Evolutionary conservation across 2,329 filamentous ascomycete species (phyloP), one percentile per base, ranked within the genome.

Genomic region (Ilyonectria robusta): DNA sequence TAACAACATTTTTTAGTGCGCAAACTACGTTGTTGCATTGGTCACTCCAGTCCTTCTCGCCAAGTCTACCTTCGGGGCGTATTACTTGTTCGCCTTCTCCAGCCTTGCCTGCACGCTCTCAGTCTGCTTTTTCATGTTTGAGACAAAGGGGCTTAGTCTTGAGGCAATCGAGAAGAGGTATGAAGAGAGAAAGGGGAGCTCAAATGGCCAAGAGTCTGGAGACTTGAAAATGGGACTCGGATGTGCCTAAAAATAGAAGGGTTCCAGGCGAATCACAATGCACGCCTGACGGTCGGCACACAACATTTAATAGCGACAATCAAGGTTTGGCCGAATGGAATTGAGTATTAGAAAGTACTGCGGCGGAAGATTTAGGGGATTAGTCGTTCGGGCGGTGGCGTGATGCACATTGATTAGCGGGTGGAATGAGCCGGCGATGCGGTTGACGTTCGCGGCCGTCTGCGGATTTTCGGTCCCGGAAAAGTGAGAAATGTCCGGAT

Each of bases 1-100:
- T 67, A 11, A 68, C 15, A 4, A 11, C 5, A 0, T 0, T 1
- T 1, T 37, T 5, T 13, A 82, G 82, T 60, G 82, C 23, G 78
- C 81, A 17, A 86, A 86, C 44, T 86, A 82, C 37, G 61, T 85
- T 2, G 81, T 86, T 0, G 84, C 84, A 0, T 78, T 86, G 4
- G 78, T 82, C 1, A 85, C 84, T 0, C 83, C 83, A 0, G 77
- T 82, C 1, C 70, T 85, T 1, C 71, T 84, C 3, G 74, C 81
- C 3, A 77, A 75, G 42, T 79, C 82, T 0, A 77, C 77, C 1
- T 85, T 78, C 57, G 84, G 80, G 0, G 81, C 83, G 0, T 86
- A 86, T 65, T 85, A 83, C 64, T 76, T 86, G 46, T 86, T 85
- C 59, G 84, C 80, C 0, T 77, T 74, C 4, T 82, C 79, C 40